These are phyloP conservation scores for Aureobasidium sp. DNA, from an alignment of 2,329 filamentous ascomycete genomes.

Conservation along the genomic window DNA sequence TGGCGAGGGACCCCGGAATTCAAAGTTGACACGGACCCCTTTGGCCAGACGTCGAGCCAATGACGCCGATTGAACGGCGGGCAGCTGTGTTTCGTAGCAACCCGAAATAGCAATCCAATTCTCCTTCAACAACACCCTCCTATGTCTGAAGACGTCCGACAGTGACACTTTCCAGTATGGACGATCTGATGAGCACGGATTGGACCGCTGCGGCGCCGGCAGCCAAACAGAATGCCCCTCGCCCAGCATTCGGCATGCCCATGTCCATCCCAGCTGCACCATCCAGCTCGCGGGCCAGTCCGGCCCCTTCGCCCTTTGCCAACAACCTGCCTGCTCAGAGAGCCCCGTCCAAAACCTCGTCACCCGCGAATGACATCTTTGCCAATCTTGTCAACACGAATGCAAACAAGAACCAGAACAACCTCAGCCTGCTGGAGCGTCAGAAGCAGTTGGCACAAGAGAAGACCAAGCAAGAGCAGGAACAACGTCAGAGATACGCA, in stretches of 20 bases:
- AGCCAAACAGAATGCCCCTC: constrained; percentile 10
- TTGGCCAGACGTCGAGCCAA: not conserved
- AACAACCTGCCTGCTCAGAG: constrained; percentile 35
- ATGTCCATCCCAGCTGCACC: constrained; percentile 21
- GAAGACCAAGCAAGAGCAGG: constrained; percentile 68
- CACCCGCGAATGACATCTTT: constrained; percentile 61
- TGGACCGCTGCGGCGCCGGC: constrained; percentile 29
- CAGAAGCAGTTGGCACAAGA: constrained; percentile 69
- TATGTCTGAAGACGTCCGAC: constrained; percentile 11
- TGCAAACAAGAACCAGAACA: constrained; percentile 55
- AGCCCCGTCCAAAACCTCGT: constrained; percentile 48
- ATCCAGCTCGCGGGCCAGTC: constrained; percentile 31
- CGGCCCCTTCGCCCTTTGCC: constrained; percentile 35
- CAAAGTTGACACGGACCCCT: constrained; percentile 6
- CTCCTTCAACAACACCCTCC: not conserved
- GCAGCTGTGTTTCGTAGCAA: constrained; percentile 9
- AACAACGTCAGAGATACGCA: constrained; percentile 64
- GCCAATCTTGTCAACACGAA: constrained; percentile 65
- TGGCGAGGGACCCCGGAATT: not conserved
- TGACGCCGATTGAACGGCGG: constrained; percentile 12
- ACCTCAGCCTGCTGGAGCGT: constrained; percentile 59
- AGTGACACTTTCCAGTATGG: constrained; percentile 32
- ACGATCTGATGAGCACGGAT: constrained; percentile 44
- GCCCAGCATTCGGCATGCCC: constrained; percentile 23
- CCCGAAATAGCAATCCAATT: constrained; percentile 6